Conservation (phyloP, 257 asterid genomes). For the Salvia splendens region DNA sequence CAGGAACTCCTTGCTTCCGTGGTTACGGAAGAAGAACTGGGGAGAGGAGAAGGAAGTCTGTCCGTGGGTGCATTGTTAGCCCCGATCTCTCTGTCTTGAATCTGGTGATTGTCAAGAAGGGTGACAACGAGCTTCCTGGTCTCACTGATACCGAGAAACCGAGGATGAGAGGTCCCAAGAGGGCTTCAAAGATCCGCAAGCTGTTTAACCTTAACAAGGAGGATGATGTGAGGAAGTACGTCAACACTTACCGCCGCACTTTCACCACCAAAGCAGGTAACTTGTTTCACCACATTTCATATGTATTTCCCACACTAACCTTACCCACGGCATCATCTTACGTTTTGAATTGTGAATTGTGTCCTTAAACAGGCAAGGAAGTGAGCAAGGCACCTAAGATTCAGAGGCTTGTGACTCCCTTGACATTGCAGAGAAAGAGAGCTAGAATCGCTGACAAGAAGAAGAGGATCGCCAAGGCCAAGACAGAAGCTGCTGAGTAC, state of each 20-base stretch:
- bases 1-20: constrained; percentile 79
- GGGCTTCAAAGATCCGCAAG: constrained; percentile 82
- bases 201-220: constrained; percentile 75
- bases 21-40: constrained; percentile 75
- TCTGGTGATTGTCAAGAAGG: constrained; percentile 75
- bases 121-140: constrained; percentile 76
- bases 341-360: not conserved
- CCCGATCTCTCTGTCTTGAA: constrained; percentile 72
- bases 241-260: constrained; percentile 71
- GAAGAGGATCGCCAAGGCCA: constrained; percentile 76
- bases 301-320: no score
- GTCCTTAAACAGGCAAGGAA: constrained; percentile 50
- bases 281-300: not conserved
- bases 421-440: constrained; percentile 79
- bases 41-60: constrained; percentile 80
- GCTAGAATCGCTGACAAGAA: constrained; percentile 75
- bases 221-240: constrained; percentile 77
- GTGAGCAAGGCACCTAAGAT: constrained; percentile 81
- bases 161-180: constrained; percentile 85
- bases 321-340: not conserved
- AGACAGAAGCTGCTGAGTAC: constrained; percentile 73
- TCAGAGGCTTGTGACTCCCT: constrained; percentile 84
- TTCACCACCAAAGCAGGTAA: constrained; percentile 63
- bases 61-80: constrained; percentile 85
- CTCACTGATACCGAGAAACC: constrained; percentile 77